Evolutionary conservation across 2,329 filamentous ascomycete species (phyloP), one percentile per base, ranked within the genome.

Genomic region (Ceratocystis harringtonii): DNA sequence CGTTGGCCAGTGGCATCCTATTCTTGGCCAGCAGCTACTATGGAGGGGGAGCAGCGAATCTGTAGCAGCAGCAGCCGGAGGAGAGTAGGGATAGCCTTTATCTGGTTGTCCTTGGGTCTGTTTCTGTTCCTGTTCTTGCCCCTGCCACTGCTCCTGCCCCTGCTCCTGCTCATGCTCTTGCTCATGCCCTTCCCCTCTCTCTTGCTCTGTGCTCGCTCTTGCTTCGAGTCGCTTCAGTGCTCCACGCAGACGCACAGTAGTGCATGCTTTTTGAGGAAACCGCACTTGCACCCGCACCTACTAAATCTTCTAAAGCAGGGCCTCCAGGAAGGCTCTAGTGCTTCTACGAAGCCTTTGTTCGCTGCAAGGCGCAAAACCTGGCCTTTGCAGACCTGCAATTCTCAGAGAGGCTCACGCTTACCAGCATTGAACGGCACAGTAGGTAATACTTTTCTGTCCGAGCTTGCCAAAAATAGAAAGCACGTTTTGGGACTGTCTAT

Each of bases 1-100:
- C 15, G 52, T 8, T 58, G 52, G 52, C 52, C 52, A 58, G 52
- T 58, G 52, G 52, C 52, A 30, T 58, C 52, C 52, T 58, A 58
- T 58, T 58, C 28, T 36, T 58, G 28, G 52, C 28, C n/a, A 8
- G 52, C 52, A 12, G 1, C 52, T 0, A 22, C 10, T 7, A 8
- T 22, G 45, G 45, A 50, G n/a, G n/a, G 5, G 45, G 45, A n/a
- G 15, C 19, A 19, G 10, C 15, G 44, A 25, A 25, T 25, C 22
- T 25, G 22, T 25, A 19, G 44, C 44, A 48, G 44, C 15, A 19
- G 2, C 15, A 28, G 28, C 28, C 28, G 28, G 28, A 28, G 28
- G 28, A 25, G 22, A 41, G 36, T 41, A 41, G 10, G 36, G 36
- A 41, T 41, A 15, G 36, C 36, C 36, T 41, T 15, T 15, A 41